Conservation (phyloP, 805 yeast species). For the Spathaspora arborariae region DNA sequence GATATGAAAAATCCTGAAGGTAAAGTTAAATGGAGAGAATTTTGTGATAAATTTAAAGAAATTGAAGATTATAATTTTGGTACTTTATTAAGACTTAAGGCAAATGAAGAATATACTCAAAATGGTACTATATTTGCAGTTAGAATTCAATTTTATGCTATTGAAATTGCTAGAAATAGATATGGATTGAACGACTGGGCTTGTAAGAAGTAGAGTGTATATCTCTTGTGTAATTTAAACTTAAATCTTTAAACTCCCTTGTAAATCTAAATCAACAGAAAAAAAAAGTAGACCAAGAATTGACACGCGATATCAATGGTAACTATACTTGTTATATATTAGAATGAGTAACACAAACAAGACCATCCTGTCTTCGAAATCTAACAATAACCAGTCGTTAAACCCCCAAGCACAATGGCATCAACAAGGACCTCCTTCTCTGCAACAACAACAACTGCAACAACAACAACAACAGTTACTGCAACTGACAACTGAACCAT, state of each 20-base stretch:
- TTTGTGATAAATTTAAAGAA: slow-evolving; percentile 77
- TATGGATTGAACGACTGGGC: slow-evolving; percentile 92
- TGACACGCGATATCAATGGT: neutral
- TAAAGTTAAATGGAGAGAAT: slow-evolving; percentile 88
- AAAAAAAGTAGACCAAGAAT: neutral
- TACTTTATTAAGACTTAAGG: slow-evolving; percentile 76
- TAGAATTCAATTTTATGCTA: slow-evolving; percentile 91
- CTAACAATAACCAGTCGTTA: neutral
- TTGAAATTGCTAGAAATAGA: slow-evolving; percentile 91
- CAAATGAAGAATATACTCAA: slow-evolving; percentile 73
- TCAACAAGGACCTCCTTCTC: too few species aligned
- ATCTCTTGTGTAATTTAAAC: neutral
- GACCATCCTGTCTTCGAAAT: neutral
- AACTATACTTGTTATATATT: neutral
- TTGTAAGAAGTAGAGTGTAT: slow-evolving; percentile 1
- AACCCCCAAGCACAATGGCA: slow-evolving; percentile 12
- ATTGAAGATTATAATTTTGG: slow-evolving; percentile 95
- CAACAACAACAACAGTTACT: slow-evolving; percentile 8
- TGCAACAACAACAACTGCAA: too few species aligned
- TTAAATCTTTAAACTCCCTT: neutral
- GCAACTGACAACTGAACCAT: slow-evolving; percentile 11
- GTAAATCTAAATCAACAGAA: neutral
- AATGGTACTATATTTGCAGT: slow-evolving; percentile 84
- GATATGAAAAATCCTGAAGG: slow-evolving; percentile 77
- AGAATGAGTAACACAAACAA: neutral